Conservation (phyloP, 2,329 filamentous ascomycete species). For the Xylaria sp. region DNA sequence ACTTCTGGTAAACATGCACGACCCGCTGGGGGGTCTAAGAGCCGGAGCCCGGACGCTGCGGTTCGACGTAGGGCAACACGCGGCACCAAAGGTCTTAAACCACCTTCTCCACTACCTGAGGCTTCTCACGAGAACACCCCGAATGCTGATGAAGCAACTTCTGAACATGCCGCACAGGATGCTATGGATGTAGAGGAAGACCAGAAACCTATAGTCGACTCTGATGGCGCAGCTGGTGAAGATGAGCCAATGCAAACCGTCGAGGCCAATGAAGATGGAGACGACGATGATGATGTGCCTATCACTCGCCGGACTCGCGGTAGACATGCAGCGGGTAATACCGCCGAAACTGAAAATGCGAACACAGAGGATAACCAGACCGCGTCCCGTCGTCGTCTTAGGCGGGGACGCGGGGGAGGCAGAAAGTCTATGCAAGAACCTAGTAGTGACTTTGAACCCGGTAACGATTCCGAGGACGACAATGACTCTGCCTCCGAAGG, state of each 20-base stretch:
- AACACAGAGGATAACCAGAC: slow-evolving; percentile 46
- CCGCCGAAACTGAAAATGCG: slow-evolving; percentile 39
- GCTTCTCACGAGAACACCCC: slow-evolving; percentile 62
- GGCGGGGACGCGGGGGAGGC: slow-evolving; percentile 57
- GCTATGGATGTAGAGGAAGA: slow-evolving; percentile 44
- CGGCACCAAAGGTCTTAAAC: slow-evolving; percentile 63
- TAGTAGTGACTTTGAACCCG: slow-evolving; percentile 71
- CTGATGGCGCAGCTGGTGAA: slow-evolving; percentile 39
- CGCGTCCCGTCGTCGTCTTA: slow-evolving; percentile 60
- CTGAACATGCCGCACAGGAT: slow-evolving; percentile 49
- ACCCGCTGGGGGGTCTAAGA: slow-evolving; percentile 61
- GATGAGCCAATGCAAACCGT: slow-evolving; percentile 50
- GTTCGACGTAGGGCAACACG: slow-evolving; percentile 60
- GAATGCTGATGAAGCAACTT: slow-evolving; percentile 48
- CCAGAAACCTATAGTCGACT: slow-evolving; percentile 36
- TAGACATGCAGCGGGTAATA: slow-evolving; percentile 35
- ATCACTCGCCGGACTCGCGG: slow-evolving; percentile 60
- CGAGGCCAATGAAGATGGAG: slow-evolving; percentile 51
- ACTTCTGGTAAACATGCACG: slow-evolving; percentile 70
- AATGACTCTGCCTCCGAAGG: slow-evolving; percentile 56
- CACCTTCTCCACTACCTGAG: slow-evolving; percentile 60
- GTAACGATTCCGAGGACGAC: slow-evolving; percentile 68
- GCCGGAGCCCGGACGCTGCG: slow-evolving; percentile 66
- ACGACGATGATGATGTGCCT: slow-evolving; percentile 63
- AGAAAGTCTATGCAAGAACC: slow-evolving; percentile 62